Evolutionary conservation across 352 stramenopile species (phyloP).

Genomic region (Pythium plurisporium): DNA sequence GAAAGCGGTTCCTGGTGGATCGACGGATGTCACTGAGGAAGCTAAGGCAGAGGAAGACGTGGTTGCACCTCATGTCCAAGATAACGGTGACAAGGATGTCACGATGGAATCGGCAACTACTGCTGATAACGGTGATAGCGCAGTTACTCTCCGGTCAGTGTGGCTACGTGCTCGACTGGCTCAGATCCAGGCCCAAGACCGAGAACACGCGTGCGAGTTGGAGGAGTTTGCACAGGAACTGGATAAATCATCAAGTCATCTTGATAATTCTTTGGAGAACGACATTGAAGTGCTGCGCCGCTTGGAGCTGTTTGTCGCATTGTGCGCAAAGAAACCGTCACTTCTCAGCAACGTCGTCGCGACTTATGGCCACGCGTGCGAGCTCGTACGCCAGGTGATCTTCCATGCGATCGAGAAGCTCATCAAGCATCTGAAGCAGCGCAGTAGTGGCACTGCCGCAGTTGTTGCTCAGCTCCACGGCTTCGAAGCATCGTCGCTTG

Average conservation of each 20-base stretch:
- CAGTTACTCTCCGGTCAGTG: background rate
- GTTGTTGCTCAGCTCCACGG: constrained; percentile 67
- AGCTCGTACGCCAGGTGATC: constrained; percentile 61
- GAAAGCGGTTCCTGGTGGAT: background rate
- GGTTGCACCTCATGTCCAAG: background rate
- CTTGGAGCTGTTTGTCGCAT: constrained; percentile 61
- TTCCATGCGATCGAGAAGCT: constrained; percentile 81
- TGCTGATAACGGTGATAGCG: background rate
- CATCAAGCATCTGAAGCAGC: constrained; percentile 80
- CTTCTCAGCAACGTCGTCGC: constrained; percentile 54
- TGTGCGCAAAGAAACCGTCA: constrained; percentile 74
- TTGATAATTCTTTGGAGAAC: constrained; percentile 27
- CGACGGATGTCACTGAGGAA: background rate
- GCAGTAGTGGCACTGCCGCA: constrained; percentile 36
- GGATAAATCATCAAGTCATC: background rate
- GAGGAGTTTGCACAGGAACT: constrained; percentile 37
- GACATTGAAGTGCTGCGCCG: constrained; percentile 62
- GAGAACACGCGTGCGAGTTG: constrained; percentile 26
- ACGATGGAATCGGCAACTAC: background rate
- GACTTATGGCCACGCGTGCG: constrained; percentile 53
- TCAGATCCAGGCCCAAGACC: constrained; percentile 8
- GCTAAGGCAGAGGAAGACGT: background rate
- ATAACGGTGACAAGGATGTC: background rate
- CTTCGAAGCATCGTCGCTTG: constrained; percentile 53
- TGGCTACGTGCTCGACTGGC: constrained; percentile 19